These are phyloP conservation scores for Neobulgaria alba DNA, from an alignment of 2,329 filamentous ascomycete genomes.

Conservation along the genomic window DNA sequence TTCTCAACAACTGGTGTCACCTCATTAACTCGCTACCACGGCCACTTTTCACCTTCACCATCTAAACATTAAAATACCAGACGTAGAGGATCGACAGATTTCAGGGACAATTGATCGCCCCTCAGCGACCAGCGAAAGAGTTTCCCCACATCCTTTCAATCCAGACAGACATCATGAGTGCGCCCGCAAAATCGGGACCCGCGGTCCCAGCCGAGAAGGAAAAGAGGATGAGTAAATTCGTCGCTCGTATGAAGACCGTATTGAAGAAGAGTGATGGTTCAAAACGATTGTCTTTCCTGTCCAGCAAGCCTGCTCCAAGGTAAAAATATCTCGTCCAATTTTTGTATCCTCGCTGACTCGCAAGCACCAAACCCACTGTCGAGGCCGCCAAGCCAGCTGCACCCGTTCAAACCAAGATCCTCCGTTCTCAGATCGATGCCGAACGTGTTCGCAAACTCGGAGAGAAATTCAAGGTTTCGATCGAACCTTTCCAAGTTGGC, in stretches of 20 bases:
- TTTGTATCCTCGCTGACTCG: constrained; percentile 9
- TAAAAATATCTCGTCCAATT: constrained; percentile 10
- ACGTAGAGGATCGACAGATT: background rate
- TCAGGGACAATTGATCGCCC: background rate
- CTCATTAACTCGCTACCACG: too few relatives aligned
- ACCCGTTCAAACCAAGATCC: constrained; percentile 15
- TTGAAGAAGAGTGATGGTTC: constrained; percentile 23
- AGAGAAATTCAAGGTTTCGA: constrained; percentile 30
- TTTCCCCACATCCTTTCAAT: background rate
- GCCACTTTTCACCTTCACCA: background rate
- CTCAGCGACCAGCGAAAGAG: background rate
- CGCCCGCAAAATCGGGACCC: constrained; percentile 15
- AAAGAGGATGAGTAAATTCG: constrained; percentile 19
- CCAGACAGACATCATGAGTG: constrained; percentile 17
- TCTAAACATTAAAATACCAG: background rate
- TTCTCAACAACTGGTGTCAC: too few relatives aligned
- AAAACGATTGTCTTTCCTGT: constrained; percentile 23
- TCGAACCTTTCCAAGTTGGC: constrained; percentile 21
- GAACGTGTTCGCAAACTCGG: constrained; percentile 29
- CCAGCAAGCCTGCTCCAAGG: constrained; percentile 18
- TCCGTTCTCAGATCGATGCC: constrained; percentile 23
- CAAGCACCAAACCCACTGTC: constrained; percentile 5
- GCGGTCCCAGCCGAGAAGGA: constrained; percentile 18
- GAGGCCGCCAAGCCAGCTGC: constrained; percentile 3
- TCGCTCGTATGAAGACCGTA: constrained; percentile 25